A percentile compares a stretch with the other conserved stretches of the same genome.
phyloP scores from a whole-genome alignment of 768 basidiomycete species.

The Lentinula detonsa region DNA sequence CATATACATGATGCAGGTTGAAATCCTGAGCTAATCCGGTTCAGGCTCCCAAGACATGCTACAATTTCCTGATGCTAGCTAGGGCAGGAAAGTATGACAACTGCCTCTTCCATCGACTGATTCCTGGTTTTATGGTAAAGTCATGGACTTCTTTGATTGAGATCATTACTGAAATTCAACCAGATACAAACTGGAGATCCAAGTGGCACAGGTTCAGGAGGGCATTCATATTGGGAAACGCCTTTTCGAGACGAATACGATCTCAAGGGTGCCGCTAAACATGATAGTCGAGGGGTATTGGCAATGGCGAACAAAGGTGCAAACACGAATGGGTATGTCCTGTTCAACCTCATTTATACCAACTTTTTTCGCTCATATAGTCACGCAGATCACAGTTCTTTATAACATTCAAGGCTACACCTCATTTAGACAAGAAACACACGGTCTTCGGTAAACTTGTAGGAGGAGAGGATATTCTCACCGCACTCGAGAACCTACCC shows the following conservation, averaged over 20 bases:
- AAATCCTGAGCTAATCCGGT: background rate
- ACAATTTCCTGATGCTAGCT: constrained; percentile 96
- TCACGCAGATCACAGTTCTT: constrained; percentile 81
- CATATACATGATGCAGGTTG: background rate
- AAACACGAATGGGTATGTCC: constrained; percentile 72
- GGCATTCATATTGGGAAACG: constrained; percentile 90
- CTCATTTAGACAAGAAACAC: constrained; percentile 89
- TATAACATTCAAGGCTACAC: constrained; percentile 77
- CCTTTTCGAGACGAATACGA: constrained; percentile 95
- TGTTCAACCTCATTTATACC: constrained; percentile 11
- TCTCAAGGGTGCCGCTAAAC: constrained; percentile 80
- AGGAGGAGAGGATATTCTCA: constrained; percentile 88
- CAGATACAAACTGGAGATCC: constrained; percentile 97
- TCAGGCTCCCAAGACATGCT: constrained; percentile 96
- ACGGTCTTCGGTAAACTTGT: constrained; percentile 97
- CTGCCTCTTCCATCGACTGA: constrained; percentile 85
- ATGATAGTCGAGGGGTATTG: constrained; percentile 77
- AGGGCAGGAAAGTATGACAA: constrained; percentile 86
- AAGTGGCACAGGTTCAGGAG: constrained; percentile 91
- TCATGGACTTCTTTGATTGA: background rate
- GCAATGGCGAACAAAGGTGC: constrained; percentile 97
- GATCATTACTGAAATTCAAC: background rate
- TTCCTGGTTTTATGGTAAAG: constrained; percentile 91
- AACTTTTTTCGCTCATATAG: background rate
- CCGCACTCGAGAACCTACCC: constrained; percentile 76